Conservation (phyloP, 352 stramenopile species). For the Phytophthora ohioensis region DNA sequence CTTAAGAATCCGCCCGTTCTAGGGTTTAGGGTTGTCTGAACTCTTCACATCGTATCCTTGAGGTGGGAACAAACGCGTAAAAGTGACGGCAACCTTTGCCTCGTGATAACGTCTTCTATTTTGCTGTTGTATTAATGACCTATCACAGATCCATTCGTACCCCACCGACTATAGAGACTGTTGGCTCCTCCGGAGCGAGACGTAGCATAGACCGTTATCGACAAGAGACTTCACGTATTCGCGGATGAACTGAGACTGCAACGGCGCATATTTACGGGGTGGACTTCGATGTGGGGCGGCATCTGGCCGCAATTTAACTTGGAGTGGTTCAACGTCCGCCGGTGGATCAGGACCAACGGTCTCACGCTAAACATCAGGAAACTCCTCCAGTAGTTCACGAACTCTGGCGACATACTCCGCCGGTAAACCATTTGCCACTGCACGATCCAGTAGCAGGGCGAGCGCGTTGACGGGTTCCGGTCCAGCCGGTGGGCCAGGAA, state of each 20-base stretch:
- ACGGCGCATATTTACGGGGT: slow-evolving; percentile 7
- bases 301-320: not conserved
- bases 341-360: not conserved
- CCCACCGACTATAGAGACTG: too few relatives aligned
- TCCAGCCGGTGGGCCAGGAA: not conserved
- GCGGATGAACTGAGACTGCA: slow-evolving; percentile 13
- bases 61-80: too few relatives aligned
- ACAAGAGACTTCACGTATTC: slow-evolving; percentile 16
- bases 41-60: too few relatives aligned
- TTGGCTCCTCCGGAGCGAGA: too few relatives aligned
- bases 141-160: too few relatives aligned
- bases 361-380: slow-evolving; percentile 2
- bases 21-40: too few relatives aligned
- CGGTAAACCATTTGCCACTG: not conserved
- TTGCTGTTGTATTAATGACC: too few relatives aligned
- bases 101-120: too few relatives aligned
- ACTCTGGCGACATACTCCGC: not conserved
- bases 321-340: slow-evolving; percentile 3
- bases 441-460: not conserved
- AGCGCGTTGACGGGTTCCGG: not conserved
- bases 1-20: too few relatives aligned
- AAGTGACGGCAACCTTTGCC: too few relatives aligned
- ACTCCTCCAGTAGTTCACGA: not conserved
- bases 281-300: not conserved
- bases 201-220: not conserved